Base-by-base conservation (phyloP, 495 filamentous ascomycete genomes). In the Daldinia decipiens region DNA sequence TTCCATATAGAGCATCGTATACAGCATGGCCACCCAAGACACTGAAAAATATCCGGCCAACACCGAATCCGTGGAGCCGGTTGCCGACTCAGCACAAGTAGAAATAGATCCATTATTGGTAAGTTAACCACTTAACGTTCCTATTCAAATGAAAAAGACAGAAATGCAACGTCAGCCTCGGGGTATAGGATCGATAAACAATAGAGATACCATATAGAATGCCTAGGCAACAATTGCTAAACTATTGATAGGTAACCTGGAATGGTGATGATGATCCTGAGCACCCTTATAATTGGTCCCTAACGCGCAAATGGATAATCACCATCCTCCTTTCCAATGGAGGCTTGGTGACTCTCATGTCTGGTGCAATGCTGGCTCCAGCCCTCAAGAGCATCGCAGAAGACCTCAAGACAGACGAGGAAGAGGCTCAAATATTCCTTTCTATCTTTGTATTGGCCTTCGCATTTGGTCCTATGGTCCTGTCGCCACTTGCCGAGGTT, bases 341-440 rank as follows among this genome's bases (percentile, higher is more conserved):
- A 0, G 82, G 79, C 19, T 86, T 87, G 74, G 91, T 87, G 1
- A 86, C 90, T 65, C 88, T 92, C 60, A 89, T 89, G 24, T 87
- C 89, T 0, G 88, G 86, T 1, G 88, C 87, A 3, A 91, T 92
- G 85, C 84, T 92, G 24, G 86, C 91, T 0, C 91, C 91, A 0
- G 89, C 88, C 2, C 70, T 93, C 11, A 36, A 74, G 9, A 72
- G 82, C 8, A 82, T 92, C 31, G 74, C 82, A 38, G 68, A 73
- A 4, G 88, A 92, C 4, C 80, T 92, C 11, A 29, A 86, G 36
- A 88, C 91, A 6, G 78, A 75, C 58, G 45, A 64, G 9, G 51
- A 70, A 6, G 70, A 80, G 26, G 57, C 72, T 1, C 70, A 68
- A 17, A 67, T 82, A 13, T 62, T 75, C 4, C 78, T 84, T 0